Percentiles rank a stretch among this genome's conserved stretches.
These are phyloP conservation scores for Syzygium aqueum DNA, from an alignment of 345 rosid genomes.

Conservation along the genomic window DNA sequence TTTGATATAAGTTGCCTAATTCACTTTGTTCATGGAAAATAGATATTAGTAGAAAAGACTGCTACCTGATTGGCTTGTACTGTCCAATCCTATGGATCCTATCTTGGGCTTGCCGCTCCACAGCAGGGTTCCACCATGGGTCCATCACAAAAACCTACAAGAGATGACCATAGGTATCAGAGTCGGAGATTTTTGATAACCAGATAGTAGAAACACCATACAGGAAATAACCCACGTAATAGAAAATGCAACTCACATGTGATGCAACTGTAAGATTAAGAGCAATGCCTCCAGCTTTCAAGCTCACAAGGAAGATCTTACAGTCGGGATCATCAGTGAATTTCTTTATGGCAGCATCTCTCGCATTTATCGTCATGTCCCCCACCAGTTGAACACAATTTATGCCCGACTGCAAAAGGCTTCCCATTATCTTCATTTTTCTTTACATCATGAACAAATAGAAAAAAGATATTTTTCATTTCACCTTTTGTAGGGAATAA, in stretches of 20 bases:
- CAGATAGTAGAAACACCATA: not conserved
- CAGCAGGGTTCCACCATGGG: slow-evolving; percentile 99
- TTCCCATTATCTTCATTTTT: not conserved
- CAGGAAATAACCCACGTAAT: not conserved
- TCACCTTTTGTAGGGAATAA: slow-evolving; percentile 79
- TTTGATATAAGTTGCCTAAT: not conserved
- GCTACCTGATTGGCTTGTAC: slow-evolving; percentile 88
- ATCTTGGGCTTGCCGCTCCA: slow-evolving; percentile 94
- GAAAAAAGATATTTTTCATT: not conserved
- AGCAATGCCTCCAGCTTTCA: slow-evolving; percentile 97
- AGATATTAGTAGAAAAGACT: not conserved
- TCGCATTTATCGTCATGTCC: slow-evolving; percentile 68
- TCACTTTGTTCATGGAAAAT: not conserved
- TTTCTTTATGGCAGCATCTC: slow-evolving; percentile 81
- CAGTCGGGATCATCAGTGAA: slow-evolving; percentile 85
- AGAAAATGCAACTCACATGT: slow-evolving; percentile 46
- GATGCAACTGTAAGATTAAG: slow-evolving; percentile 97
- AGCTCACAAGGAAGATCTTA: slow-evolving; percentile 82
- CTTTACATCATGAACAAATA: not conserved
- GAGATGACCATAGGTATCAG: not conserved
- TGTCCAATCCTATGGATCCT: slow-evolving; percentile 98
- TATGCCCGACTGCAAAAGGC: slow-evolving; percentile 59
- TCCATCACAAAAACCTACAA: slow-evolving; percentile 97
- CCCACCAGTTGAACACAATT: slow-evolving; percentile 84
- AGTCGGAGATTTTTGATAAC: not conserved